A percentile compares a stretch with the other conserved stretches of the same genome.
Conservation (phyloP, 495 filamentous ascomycete species). For the Friedmanniomyces simplex region DNA sequence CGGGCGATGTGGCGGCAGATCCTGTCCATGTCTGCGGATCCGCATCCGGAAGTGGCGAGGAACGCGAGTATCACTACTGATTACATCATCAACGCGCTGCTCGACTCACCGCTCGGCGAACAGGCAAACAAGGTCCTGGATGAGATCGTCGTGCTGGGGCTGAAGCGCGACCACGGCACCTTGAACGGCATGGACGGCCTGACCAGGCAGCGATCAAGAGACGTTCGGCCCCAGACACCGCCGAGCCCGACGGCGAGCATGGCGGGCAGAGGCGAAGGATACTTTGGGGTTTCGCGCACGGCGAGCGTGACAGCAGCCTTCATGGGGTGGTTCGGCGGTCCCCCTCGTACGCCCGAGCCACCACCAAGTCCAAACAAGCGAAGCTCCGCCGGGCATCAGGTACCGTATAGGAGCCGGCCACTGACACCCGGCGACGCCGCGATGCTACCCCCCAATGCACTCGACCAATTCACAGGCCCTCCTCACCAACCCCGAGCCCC, state of each 20-base stretch:
- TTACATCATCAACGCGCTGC: constrained; percentile 62
- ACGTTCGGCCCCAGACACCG: constrained; percentile 41
- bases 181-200: constrained; percentile 40
- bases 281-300: constrained; percentile 55
- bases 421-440: constrained; percentile 22
- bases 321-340: constrained; percentile 53
- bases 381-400: not conserved
- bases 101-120: constrained; percentile 63
- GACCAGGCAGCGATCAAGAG: constrained; percentile 15
- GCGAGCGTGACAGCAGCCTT: constrained; percentile 63
- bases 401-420: constrained; percentile 14
- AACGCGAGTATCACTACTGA: constrained; percentile 74
- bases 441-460: constrained; percentile 64
- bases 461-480: constrained; percentile 56
- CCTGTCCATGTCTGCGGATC: constrained; percentile 80
- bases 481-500: constrained; percentile 66
- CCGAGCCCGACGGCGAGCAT: constrained; percentile 32
- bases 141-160: constrained; percentile 34
- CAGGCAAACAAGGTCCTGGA: constrained; percentile 63
- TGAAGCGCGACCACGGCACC: constrained; percentile 36
- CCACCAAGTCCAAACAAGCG: constrained; percentile 16
- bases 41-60: constrained; percentile 84
- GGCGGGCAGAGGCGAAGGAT: constrained; percentile 43
- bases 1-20: constrained; percentile 90
- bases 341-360: constrained; percentile 12